phyloP scores from a whole-genome alignment of 1,284 basidiomycete genomes.

The Apiotrichum brassicae region DNA sequence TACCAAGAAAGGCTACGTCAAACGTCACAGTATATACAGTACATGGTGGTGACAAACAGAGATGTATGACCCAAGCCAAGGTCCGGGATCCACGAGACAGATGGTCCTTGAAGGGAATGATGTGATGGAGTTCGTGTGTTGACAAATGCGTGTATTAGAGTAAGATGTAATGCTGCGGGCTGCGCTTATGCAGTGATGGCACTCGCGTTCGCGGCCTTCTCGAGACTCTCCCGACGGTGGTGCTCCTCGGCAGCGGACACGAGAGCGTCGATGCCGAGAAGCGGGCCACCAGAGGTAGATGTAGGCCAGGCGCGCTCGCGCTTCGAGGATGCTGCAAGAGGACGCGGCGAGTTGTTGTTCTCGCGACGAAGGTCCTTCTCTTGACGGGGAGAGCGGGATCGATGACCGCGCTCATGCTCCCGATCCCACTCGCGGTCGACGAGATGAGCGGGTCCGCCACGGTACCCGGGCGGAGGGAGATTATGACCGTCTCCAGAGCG shows the following conservation, averaged over 20 bases:
- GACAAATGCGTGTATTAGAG: too few relatives aligned
- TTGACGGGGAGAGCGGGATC: neutral
- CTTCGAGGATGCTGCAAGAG: constrained; percentile 6
- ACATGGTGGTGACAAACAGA: too few relatives aligned
- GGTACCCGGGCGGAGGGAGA: constrained; percentile 2
- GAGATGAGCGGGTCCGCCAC: neutral
- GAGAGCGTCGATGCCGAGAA: constrained; percentile 39
- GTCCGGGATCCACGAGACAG: too few relatives aligned
- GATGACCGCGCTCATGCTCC: constrained; percentile 3
- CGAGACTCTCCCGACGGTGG: constrained; percentile 21
- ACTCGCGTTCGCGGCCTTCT: constrained; percentile 6
- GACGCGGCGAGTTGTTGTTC: constrained; percentile 4
- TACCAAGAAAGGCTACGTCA: too few relatives aligned
- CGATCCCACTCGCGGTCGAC: constrained; percentile 4
- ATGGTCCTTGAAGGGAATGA: too few relatives aligned
- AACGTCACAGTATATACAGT: too few relatives aligned
- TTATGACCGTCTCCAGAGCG: neutral
- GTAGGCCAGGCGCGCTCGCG: constrained; percentile 12
- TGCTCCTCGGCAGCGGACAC: constrained; percentile 38
- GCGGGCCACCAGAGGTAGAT: constrained; percentile 4
- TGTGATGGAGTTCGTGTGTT: too few relatives aligned
- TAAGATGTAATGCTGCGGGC: too few relatives aligned
- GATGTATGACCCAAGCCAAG: too few relatives aligned
- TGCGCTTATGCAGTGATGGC: constrained; percentile 3
- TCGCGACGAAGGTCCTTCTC: neutral